Conservation (phyloP, 2,329 filamentous ascomycete species). For the Beauveria medogensis region DNA sequence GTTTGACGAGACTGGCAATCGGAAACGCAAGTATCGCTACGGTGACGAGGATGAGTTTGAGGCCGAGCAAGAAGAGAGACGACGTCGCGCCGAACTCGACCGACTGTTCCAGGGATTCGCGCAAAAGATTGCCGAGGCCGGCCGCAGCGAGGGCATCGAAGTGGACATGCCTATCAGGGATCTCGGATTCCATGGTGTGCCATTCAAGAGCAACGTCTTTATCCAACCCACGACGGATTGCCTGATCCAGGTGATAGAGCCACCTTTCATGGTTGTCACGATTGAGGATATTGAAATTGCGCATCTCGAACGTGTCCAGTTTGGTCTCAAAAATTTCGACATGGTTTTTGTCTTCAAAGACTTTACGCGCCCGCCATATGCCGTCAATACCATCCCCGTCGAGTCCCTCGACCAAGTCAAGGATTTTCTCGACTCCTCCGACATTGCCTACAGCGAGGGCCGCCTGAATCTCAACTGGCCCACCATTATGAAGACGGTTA, state of each 20-base stretch:
- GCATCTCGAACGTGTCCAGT: constrained; percentile 90
- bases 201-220: constrained; percentile 89
- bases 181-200: constrained; percentile 93
- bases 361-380: constrained; percentile 79
- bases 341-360: constrained; percentile 98
- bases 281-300: constrained; percentile 94
- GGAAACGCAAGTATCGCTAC: constrained; percentile 94
- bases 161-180: constrained; percentile 97
- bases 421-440: constrained; percentile 93
- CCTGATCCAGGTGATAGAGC: constrained; percentile 91
- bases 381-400: constrained; percentile 97
- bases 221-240: constrained; percentile 96
- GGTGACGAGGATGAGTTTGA: constrained; percentile 99
- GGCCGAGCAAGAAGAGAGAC: constrained; percentile 92
- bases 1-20: constrained; percentile 96
- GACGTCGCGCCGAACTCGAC: constrained; percentile 84
- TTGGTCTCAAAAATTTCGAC: constrained; percentile 98
- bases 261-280: constrained; percentile 92
- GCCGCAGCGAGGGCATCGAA: constrained; percentile 80
- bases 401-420: constrained; percentile 93
- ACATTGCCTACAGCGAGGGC: constrained; percentile 89
- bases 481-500: constrained; percentile 99
- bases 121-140: constrained; percentile 94
- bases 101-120: constrained; percentile 93
- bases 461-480: constrained; percentile 98